Percentiles rank a stretch among this genome's conserved stretches.
Evolutionary conservation across 345 rosid genomes (phyloP).

Genomic region (Turritis glabra): DNA sequence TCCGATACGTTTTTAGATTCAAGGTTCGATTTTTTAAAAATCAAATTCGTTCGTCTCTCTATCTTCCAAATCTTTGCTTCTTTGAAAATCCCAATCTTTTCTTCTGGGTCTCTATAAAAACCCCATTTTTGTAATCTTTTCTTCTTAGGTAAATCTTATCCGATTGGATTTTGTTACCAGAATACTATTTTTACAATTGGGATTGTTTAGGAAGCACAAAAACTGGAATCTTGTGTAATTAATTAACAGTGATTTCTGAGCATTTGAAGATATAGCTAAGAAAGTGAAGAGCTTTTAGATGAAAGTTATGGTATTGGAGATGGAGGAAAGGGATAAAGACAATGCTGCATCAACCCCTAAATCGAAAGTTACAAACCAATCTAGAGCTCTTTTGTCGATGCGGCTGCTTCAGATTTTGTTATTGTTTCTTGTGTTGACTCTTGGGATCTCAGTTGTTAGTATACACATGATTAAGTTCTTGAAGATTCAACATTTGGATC

Average conservation of each 20-base stretch:
- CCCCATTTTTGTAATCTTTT: neutral
- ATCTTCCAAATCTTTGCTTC: neutral
- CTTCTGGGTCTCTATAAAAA: neutral
- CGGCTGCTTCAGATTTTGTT: slow-evolving; percentile 48
- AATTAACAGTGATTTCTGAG: neutral
- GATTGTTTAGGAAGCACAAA: neutral
- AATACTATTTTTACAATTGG: neutral
- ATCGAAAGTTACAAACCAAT: slow-evolving; percentile 39
- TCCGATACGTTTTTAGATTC: neutral
- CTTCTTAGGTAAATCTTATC: slow-evolving; percentile 3
- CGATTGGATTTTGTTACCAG: slow-evolving; percentile 6
- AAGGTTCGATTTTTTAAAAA: neutral
- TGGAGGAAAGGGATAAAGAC: slow-evolving; percentile 61
- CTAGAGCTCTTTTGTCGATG: slow-evolving; percentile 43
- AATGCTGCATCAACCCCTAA: slow-evolving; percentile 18
- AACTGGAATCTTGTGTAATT: neutral
- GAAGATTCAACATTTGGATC: slow-evolving; percentile 33
- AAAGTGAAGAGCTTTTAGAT: slow-evolving; percentile 27
- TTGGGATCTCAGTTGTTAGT: slow-evolving; percentile 55
- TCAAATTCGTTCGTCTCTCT: slow-evolving; percentile 4
- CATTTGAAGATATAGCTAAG: neutral
- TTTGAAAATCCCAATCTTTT: neutral
- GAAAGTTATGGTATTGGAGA: slow-evolving; percentile 36
- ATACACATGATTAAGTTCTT: slow-evolving; percentile 50
- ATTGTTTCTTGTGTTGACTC: slow-evolving; percentile 48